These are phyloP conservation scores for Ceratobasidium sp. DNA, from an alignment of 1,284 basidiomycete species.

Conservation along the genomic window DNA sequence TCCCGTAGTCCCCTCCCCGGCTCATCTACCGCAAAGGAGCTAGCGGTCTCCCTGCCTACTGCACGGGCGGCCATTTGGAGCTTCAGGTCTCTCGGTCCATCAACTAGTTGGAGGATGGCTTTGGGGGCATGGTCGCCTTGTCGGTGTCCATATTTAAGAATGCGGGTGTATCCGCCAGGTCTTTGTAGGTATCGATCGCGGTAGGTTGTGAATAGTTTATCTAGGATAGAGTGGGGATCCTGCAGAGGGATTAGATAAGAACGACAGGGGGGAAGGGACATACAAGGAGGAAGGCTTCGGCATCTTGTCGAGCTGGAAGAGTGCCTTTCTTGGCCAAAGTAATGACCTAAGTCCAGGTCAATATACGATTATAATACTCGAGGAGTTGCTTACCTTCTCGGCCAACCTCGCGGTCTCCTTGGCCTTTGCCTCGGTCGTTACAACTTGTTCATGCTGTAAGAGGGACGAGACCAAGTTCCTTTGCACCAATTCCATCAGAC, in stretches of 20 bases:
- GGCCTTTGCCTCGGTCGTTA: slow-evolving; percentile 95
- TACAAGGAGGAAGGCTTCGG: slow-evolving; percentile 73
- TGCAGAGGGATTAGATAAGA: slow-evolving; percentile 2
- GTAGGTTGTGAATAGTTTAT: slow-evolving; percentile 82
- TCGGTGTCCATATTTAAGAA: slow-evolving; percentile 87
- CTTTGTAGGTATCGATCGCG: slow-evolving; percentile 81
- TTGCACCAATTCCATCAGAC: slow-evolving; percentile 36
- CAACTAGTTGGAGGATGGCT: slow-evolving; percentile 92
- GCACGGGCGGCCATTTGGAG: slow-evolving; percentile 84
- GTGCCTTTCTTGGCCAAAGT: slow-evolving; percentile 84
- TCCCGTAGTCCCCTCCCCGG: slow-evolving; percentile 46
- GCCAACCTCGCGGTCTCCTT: slow-evolving; percentile 88
- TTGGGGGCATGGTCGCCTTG: slow-evolving; percentile 91
- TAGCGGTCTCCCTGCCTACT: slow-evolving; percentile 75
- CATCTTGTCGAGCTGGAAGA: slow-evolving; percentile 66
- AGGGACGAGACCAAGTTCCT: slow-evolving; percentile 95
- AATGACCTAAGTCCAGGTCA: slow-evolving; percentile 70
- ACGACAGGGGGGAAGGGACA: no score
- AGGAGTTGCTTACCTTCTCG: slow-evolving; percentile 74
- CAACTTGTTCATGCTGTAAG: slow-evolving; percentile 94
- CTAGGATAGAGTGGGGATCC: slow-evolving; percentile 54
- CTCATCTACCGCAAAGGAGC: slow-evolving; percentile 25
- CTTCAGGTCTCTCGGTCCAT: slow-evolving; percentile 87
- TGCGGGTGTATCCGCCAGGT: slow-evolving; percentile 93
- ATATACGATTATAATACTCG: neutral